Conservation (phyloP, 106 monocot species). For the Alisma plantagoaquatica region DNA sequence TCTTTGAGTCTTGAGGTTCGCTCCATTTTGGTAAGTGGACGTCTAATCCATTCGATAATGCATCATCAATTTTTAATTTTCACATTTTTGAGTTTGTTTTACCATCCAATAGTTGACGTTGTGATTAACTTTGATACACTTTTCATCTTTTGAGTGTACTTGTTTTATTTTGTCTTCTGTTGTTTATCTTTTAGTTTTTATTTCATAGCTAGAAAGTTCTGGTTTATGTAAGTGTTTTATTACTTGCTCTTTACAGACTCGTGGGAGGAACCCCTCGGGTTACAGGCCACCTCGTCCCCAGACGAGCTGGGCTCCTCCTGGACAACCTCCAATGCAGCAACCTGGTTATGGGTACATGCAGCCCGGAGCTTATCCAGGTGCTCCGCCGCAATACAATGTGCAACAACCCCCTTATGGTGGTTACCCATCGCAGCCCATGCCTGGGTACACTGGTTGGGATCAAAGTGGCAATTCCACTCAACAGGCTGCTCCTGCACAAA, state of each 20-base stretch:
- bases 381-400: slow-evolving; percentile 16
- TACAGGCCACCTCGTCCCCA: slow-evolving; percentile 14
- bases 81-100: not conserved
- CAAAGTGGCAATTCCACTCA: slow-evolving; percentile 11
- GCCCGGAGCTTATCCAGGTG: slow-evolving; percentile 17
- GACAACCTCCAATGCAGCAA: slow-evolving; percentile 20
- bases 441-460: slow-evolving; percentile 25
- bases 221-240: slow-evolving; percentile 16
- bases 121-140: not conserved
- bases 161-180: not conserved
- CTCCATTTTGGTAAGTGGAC: slow-evolving; percentile 14
- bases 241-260: slow-evolving; percentile 15
- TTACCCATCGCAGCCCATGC: slow-evolving; percentile 11
- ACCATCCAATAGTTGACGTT: not conserved
- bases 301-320: slow-evolving; percentile 20
- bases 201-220: not conserved
- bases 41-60: no score
- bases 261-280: slow-evolving; percentile 20
- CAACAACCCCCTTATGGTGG: slow-evolving; percentile 19
- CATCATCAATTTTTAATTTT: not conserved
- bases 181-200: not conserved
- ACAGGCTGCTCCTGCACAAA: slow-evolving; percentile 7
- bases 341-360: slow-evolving; percentile 24
- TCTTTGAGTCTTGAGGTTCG: slow-evolving; percentile 2
- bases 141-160: not conserved